These are phyloP conservation scores for Lachnellula hyalina DNA, from an alignment of 2,329 filamentous ascomycete genomes.

Conservation along the genomic window DNA sequence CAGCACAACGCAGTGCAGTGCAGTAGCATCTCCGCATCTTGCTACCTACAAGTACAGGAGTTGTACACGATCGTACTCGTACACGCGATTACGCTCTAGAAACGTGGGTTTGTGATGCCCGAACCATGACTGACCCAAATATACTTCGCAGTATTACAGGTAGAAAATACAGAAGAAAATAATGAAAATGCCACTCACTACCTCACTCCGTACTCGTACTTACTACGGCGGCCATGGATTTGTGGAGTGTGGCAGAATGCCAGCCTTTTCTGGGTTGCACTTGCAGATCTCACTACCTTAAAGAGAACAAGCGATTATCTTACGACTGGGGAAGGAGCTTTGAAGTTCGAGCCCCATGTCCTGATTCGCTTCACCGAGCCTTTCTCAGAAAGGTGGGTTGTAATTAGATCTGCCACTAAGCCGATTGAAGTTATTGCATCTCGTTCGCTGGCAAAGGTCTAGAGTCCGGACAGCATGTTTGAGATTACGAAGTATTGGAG, in stretches of 20 bases:
- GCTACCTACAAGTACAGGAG: neutral
- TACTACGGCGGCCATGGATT: neutral
- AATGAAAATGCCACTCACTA: neutral
- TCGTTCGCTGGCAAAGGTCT: too few species aligned
- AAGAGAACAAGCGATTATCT: constrained; percentile 9
- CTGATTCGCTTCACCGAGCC: constrained; percentile 15
- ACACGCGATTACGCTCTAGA: neutral
- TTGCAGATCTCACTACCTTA: constrained; percentile 12
- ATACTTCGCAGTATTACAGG: neutral
- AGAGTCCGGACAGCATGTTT: neutral
- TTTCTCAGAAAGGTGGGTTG: constrained; percentile 14
- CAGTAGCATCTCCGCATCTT: neutral
- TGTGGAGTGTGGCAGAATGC: neutral
- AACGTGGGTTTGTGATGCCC: neutral
- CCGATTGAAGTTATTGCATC: constrained; percentile 1
- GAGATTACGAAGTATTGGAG: neutral
- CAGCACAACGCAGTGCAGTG: neutral
- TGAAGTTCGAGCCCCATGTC: constrained; percentile 4
- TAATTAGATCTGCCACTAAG: constrained; percentile 8
- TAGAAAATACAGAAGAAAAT: neutral
- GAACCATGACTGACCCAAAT: neutral
- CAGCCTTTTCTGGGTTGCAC: constrained; percentile 3
- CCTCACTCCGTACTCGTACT: neutral
- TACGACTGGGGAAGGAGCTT: constrained; percentile 10
- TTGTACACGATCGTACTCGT: neutral